Percentiles rank a stretch among this genome's conserved stretches.
Evolutionary conservation across 257 asterid genomes (phyloP).

Genomic region (Lavandula angustifolia): DNA sequence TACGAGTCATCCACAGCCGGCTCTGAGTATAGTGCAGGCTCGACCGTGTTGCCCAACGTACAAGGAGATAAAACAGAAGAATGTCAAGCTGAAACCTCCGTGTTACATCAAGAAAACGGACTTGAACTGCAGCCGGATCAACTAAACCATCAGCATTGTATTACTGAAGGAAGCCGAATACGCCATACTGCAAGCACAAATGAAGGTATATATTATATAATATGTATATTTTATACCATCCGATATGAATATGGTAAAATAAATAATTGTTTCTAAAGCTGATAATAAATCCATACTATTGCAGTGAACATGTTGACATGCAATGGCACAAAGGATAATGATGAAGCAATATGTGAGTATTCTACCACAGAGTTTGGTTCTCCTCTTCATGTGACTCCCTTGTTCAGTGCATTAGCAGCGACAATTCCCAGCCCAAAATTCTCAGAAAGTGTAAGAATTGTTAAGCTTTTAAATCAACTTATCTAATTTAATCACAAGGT

Average conservation of each 20-base stretch:
- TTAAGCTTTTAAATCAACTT: slow-evolving; percentile 21
- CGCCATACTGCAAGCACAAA: slow-evolving; percentile 40
- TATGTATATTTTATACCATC: neutral
- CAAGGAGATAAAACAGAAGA: slow-evolving; percentile 51
- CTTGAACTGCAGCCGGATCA: slow-evolving; percentile 48
- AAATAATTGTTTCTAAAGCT: slow-evolving; percentile 28
- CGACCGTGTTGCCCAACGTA: slow-evolving; percentile 52
- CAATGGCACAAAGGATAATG: slow-evolving; percentile 36
- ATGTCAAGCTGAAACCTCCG: slow-evolving; percentile 47
- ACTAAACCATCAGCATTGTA: slow-evolving; percentile 40
- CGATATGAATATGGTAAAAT: slow-evolving; percentile 5
- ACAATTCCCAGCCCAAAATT: slow-evolving; percentile 92
- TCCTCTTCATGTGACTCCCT: slow-evolving; percentile 84
- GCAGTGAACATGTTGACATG: slow-evolving; percentile 45
- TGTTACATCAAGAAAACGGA: slow-evolving; percentile 43
- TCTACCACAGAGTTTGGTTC: slow-evolving; percentile 62
- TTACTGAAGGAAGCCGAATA: slow-evolving; percentile 45
- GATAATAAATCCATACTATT: slow-evolving; percentile 18
- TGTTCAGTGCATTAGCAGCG: slow-evolving; percentile 92
- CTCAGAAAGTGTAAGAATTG: slow-evolving; percentile 89
- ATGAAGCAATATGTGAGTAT: slow-evolving; percentile 46
- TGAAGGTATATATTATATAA: slow-evolving; percentile 43
- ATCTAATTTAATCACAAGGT: no score
- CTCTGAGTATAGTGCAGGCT: slow-evolving; percentile 85
- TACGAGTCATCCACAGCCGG: slow-evolving; percentile 69